Evolutionary conservation across 2,329 filamentous ascomycete species (phyloP), one percentile per base, ranked within the genome.

Genomic region (Chaetomium olivaceum): DNA sequence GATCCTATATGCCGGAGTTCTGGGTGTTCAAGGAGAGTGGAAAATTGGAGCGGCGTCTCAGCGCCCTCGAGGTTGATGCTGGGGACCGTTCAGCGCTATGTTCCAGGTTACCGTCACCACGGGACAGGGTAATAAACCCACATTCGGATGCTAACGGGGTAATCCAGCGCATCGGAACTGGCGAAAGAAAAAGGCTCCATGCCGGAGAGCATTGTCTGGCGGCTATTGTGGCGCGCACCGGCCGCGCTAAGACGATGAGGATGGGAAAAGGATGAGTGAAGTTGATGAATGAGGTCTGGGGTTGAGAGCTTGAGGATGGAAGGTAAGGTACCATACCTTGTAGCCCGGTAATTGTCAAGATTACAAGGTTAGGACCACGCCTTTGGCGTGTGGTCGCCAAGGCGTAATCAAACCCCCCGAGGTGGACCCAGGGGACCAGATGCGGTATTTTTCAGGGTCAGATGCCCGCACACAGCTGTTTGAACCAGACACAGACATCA

Each of bases 161-260:
- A 86, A 72, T 92, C 85, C 72, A 98, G 84, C 77, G 91, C 88
- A 70, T 92, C 90, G 66, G 95, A 97, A 74, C 89, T 92, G 71
- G 92, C 93, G 81, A 98, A 98, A 33, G 93, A 96, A 79, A 97
- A 97, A 61, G 93, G 90, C 80, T 99, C 95, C 92, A 97, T 97
- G 46, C 8, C 59, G 62, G 52, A 21, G 23, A 56, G 29, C 33
- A 16, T 21, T 55, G 16, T 43, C 8, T 12, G 36, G 36, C 39
- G 19, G n/a, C 21, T 19, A 19, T 8, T 9, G 36, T 23, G 16
- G 43, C 39, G 19, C 39, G n/a, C 31, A 29, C 12, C n/a, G n/a
- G n/a, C n/a, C 39, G 21, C 11, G 23, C n/a, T 36, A 16, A 43
- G 39, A 43, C 39, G 21, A n/a, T 29, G 33, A 9, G 21, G 7